phyloP scores from a whole-genome alignment of 129 eudicot genomes.

The Arctium lappa region DNA sequence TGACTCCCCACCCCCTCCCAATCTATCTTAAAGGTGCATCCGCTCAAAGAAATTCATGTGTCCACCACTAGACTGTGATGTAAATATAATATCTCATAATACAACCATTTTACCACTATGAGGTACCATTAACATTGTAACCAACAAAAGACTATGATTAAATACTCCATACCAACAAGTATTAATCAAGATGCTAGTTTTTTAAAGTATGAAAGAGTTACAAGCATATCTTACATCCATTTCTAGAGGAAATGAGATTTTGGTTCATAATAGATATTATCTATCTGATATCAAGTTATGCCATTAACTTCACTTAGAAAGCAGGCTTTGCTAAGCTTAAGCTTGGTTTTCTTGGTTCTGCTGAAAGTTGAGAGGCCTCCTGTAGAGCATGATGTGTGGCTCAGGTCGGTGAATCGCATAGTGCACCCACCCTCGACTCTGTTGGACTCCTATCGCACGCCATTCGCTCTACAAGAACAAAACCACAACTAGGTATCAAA shows the following conservation, averaged over 20 bases:
- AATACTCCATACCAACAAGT: background rate
- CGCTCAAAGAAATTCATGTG: too few species aligned
- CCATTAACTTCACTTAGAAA: slow-evolving; percentile 38
- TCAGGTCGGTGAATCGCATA: slow-evolving; percentile 94
- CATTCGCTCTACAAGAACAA: slow-evolving; percentile 61
- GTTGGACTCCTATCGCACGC: slow-evolving; percentile 98
- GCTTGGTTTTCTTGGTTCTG: slow-evolving; percentile 79
- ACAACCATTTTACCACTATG: background rate
- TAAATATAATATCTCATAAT: too few species aligned
- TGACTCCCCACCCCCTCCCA: too few species aligned
- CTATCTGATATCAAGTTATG: background rate
- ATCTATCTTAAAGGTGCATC: too few species aligned
- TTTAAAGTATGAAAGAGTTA: background rate
- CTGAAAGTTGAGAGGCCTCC: slow-evolving; percentile 94
- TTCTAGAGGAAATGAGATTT: slow-evolving; percentile 32
- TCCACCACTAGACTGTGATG: too few species aligned
- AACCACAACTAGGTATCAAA: background rate
- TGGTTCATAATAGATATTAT: slow-evolving; percentile 7
- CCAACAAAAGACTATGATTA: background rate
- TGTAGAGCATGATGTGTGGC: slow-evolving; percentile 97
- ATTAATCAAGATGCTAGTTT: background rate
- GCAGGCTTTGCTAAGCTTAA: slow-evolving; percentile 35
- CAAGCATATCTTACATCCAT: slow-evolving; percentile 8
- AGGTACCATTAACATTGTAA: background rate
- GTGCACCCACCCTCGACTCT: slow-evolving; percentile 98